Evolutionary conservation across 805 yeast genomes (phyloP).

Genomic region (Candida koratica): DNA sequence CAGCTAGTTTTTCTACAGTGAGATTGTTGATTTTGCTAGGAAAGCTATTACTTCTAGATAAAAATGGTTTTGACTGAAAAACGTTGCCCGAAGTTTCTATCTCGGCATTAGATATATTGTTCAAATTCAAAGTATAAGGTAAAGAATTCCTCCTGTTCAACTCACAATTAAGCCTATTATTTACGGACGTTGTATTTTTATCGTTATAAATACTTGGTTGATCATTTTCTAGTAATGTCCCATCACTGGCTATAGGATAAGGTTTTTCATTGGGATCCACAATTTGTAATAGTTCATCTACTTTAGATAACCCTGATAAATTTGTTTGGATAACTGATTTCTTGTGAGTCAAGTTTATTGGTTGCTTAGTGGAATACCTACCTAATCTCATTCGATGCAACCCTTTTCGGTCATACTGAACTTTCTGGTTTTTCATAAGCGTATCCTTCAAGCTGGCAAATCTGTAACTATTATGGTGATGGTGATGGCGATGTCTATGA

Average conservation of each 20-base stretch:
- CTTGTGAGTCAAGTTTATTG: constrained; percentile 6
- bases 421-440: constrained; percentile 16
- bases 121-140: constrained; percentile 21
- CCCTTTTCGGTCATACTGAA: constrained; percentile 28
- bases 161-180: background rate
- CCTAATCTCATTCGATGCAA: constrained; percentile 35
- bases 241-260: background rate
- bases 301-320: constrained; percentile 10
- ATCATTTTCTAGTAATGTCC: background rate
- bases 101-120: constrained; percentile 12
- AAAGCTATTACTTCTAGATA: constrained; percentile 9
- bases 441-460: constrained; percentile 35
- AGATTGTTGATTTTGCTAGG: constrained; percentile 1
- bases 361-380: constrained; percentile 9
- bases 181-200: background rate
- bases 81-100: background rate
- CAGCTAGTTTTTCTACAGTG: constrained; percentile 10
- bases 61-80: no score
- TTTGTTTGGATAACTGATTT: constrained; percentile 4
- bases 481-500: constrained; percentile 3
- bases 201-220: background rate
- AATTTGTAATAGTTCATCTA: constrained; percentile 9
- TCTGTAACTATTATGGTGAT: constrained; percentile 9
- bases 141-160: constrained; percentile 35
- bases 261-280: constrained; percentile 5